A percentile compares a stretch with the other conserved stretches of the same genome.
These are phyloP conservation scores for Tetrahymena thermophila DNA, from an alignment of 73 alveolate genomes.

Conservation along the genomic window DNA sequence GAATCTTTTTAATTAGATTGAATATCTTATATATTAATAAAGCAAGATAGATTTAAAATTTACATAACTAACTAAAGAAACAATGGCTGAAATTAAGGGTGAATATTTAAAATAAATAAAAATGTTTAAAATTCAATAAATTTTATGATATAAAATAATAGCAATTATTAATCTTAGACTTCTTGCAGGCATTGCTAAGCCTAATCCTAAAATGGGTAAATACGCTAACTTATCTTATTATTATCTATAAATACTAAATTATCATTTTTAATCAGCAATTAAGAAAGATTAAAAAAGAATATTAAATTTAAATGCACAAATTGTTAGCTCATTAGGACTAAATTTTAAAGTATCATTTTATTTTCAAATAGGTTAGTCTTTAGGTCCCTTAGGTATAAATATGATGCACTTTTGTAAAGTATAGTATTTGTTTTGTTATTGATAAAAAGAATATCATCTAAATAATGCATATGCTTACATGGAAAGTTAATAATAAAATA, in stretches of 20 bases:
- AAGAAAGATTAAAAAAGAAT: not conserved
- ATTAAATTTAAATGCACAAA: not conserved
- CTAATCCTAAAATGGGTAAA: conserved; percentile 71
- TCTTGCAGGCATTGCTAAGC: conserved; percentile 74
- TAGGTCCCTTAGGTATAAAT: conserved; percentile 78
- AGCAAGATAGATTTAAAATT: not conserved
- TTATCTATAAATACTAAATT: not conserved
- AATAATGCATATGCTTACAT: not conserved
- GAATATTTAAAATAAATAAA: not conserved
- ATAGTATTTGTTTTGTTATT: not conserved
- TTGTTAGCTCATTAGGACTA: not conserved
- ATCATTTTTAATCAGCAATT: not conserved
- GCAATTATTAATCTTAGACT: conserved; percentile 48
- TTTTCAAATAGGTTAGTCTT: conserved; percentile 40
- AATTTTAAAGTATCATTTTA: not conserved
- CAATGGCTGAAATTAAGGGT: conserved; percentile 1
- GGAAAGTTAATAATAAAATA: too few species aligned
- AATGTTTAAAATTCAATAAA: not conserved
- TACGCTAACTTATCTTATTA: not conserved
- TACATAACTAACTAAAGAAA: not conserved
- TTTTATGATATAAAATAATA: not conserved
- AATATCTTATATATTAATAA: not conserved
- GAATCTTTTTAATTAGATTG: not conserved
- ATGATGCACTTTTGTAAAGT: conserved; percentile 76
- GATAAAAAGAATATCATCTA: not conserved